phyloP scores from a whole-genome alignment of 179 eudicot species.

The Heliamphora pulchella region DNA sequence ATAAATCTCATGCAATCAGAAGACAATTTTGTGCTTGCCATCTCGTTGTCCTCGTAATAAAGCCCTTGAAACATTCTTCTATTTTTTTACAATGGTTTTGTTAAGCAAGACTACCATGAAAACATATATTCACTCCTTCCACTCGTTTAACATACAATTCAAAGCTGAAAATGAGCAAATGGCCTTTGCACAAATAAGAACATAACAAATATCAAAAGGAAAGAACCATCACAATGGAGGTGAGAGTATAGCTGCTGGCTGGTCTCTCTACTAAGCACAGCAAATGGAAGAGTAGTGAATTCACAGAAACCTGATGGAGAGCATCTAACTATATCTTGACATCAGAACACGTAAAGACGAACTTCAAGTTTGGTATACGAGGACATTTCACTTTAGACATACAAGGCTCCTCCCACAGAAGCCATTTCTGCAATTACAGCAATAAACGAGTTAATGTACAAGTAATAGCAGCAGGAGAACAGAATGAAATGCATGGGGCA shows the following conservation, averaged over 20 bases:
- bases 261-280: neutral
- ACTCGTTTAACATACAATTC: neutral
- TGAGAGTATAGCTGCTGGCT: neutral
- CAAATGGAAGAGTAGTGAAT: slow-evolving; percentile 1
- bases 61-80: neutral
- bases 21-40: neutral
- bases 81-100: neutral
- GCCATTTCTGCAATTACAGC: slow-evolving; percentile 40
- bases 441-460: neutral
- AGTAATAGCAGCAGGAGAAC: neutral
- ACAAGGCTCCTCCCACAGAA: slow-evolving; percentile 37
- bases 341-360: neutral
- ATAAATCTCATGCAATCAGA: too few relatives aligned
- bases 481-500: neutral
- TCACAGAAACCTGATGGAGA: slow-evolving; percentile 3
- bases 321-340: neutral
- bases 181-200: neutral
- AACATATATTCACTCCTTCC: neutral
- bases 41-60: too few relatives aligned
- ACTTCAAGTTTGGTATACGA: neutral
- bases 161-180: neutral
- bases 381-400: slow-evolving; percentile 38
- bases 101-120: neutral
- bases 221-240: neutral
- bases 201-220: too few relatives aligned